Evolutionary conservation across 148 eudicot species (phyloP), one percentile per base, ranked within the genome.

Genomic region (Cornus controversa): DNA sequence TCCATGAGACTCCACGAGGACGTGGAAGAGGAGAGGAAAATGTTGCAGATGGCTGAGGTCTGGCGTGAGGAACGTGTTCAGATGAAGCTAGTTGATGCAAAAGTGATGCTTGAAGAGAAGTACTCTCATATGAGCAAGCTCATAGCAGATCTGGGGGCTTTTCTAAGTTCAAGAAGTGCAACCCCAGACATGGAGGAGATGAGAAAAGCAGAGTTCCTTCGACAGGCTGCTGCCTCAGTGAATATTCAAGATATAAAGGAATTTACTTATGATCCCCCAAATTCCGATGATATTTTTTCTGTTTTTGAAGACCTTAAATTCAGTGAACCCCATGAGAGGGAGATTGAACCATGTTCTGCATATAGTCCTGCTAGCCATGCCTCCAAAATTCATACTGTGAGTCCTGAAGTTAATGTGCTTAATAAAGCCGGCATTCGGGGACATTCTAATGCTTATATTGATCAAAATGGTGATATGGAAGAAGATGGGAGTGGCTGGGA

Each of bases 51-150:
- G 89, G 99, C 98, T 1, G 99, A 96, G 89, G 93, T 91, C 13
- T 96, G 98, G 99, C 85, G 99, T 16, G 99, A 96, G 85, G 99
- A 96, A 76, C 93, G 98, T 4, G 95, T 93, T 16, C 99, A 96
- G 70, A 90, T 96, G 99, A 96, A 96, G 87, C 82, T 96, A 27
- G 77, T 93, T 53, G 98, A 96, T 76, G 98, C 99, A 8, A 93
- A 96, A 78, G 91, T 90, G 27, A 84, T 84, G 72, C 88, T 96
- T 25, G 97, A 92, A 82, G 90, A 93, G 67, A 96, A 88, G 78
- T 91, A 85, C 75, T 72, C 86, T n/a, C 86, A 91, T 31, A 93
- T 96, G 97, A 93, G 82, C 60, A 76, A 67, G 47, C 89, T 93
- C 31, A 77, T 89, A 20, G 80, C 69, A 0, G 87, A 87, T 40